Percentiles rank a stretch among this genome's conserved stretches.
Evolutionary conservation across 306 rosid genomes (phyloP).

Genomic region (Cotoneaster glaucophyllus): DNA sequence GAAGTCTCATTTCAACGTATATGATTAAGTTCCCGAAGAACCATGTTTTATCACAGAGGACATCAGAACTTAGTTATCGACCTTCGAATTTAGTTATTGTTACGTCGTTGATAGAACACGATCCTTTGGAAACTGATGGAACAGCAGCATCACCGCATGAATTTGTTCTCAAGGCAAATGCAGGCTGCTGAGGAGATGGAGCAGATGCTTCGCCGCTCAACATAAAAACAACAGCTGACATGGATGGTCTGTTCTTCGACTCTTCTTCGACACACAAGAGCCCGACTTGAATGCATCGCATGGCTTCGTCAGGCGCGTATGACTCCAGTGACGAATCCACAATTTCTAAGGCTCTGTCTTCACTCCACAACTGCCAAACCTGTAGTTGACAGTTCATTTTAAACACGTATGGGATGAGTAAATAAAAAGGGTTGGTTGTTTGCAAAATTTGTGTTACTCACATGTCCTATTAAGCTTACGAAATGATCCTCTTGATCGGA

Average conservation of each 20-base stretch:
- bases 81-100: constrained; percentile 5
- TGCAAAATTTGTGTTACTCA: constrained; percentile 10
- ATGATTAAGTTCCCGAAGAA: too few species aligned
- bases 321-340: constrained; percentile 35
- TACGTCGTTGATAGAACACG: neutral
- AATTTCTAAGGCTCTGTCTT: constrained; percentile 26
- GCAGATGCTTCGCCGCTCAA: constrained; percentile 22
- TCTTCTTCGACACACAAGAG: constrained; percentile 58
- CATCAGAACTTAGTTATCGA: neutral
- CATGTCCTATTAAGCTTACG: constrained; percentile 42
- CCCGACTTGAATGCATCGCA: constrained; percentile 59
- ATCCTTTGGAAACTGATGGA: neutral
- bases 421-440: neutral
- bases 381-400: neutral
- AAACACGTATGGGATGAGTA: neutral
- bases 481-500: constrained; percentile 10
- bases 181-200: constrained; percentile 8
- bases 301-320: constrained; percentile 15
- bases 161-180: neutral
- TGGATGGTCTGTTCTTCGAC: constrained; percentile 43
- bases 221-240: constrained; percentile 54
- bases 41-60: too few species aligned
- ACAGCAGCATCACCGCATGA: neutral
- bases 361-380: constrained; percentile 53
- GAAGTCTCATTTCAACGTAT: too few species aligned